Evolutionary conservation across 2,329 filamentous ascomycete genomes (phyloP).

Genomic region (Aspergillus thermomutatus): DNA sequence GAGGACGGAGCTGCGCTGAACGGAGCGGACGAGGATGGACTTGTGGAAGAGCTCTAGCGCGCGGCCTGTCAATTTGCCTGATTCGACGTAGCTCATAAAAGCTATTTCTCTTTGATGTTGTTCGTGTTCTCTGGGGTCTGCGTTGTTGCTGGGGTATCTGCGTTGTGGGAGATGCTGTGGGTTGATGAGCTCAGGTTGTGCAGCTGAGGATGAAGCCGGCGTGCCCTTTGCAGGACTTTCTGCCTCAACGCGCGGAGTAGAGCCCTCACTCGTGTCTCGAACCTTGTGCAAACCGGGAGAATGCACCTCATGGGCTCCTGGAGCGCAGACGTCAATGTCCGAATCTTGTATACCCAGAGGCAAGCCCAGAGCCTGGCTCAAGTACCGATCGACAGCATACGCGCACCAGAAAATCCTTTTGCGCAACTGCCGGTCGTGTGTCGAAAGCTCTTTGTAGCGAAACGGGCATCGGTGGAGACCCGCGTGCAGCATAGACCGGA

Average conservation of each 20-base stretch:
- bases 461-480: conserved; percentile 53
- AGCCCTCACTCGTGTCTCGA: neutral
- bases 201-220: neutral
- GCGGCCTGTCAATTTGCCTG: conserved; percentile 37
- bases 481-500: conserved; percentile 48
- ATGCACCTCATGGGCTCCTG: conserved; percentile 40
- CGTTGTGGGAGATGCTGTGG: neutral
- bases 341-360: conserved; percentile 42
- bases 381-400: conserved; percentile 41
- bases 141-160: conserved; percentile 9
- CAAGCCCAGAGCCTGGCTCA: conserved; percentile 39
- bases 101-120: conserved; percentile 27
- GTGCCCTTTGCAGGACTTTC: neutral
- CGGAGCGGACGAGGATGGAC: conserved; percentile 39
- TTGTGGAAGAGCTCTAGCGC: conserved; percentile 43
- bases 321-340: conserved; percentile 47
- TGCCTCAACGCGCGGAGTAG: neutral
- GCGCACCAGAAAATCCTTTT: conserved; percentile 44
- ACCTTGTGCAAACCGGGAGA: conserved; percentile 19
- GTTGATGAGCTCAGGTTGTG: neutral
- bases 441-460: conserved; percentile 47
- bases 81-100: conserved; percentile 39
- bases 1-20: conserved; percentile 35
- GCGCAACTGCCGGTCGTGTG: conserved; percentile 38
- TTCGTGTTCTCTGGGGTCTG: conserved; percentile 7